Base-by-base conservation (phyloP, 345 rosid species). In the Raphanus sativus region DNA sequence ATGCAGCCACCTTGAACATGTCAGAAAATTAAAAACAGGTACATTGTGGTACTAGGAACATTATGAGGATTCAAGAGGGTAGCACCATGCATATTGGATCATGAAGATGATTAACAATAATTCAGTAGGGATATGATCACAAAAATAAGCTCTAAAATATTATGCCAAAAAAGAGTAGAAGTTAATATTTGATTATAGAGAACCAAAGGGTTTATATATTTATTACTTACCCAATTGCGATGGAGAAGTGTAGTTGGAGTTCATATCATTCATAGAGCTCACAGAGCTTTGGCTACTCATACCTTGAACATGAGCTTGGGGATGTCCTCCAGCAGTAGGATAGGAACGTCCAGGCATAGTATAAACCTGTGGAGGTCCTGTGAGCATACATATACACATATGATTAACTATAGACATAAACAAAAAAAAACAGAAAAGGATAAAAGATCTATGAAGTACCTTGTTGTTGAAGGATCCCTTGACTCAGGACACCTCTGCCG, bases 331-430 rank as follows among this genome's bases (percentile, higher is more conserved):
- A 64, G 81, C 88, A 28, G 83, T 30, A 36, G 92, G 90, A 78
- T 90, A 92, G 38, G 97, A 85, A 80, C 79, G 85, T 65, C 88
- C 87, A 6, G 89, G 59, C 96, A 92, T 91, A 21, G 98, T 87
- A 66, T 87, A 83, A 50, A 89, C 96, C 77, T 89, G 98, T 2
- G 94, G 86, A 69, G 95, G 86, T 86, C 97, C 99, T 95, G 90
- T 76, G 86, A 50, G 65, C 36, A 61, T 52, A 38, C 48, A 25
- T 65, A 21, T 42, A 67, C 69, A 48, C 5, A 29, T n/a, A n/a
- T 50, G 65, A 69, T 59, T 10, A 28, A 28, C 3, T 28, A 28
- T 28, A 28, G 75, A 60, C 17, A 26, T 13, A 54, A 24, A n/a
- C 4, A n/a, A 34, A 63, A 33, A 62, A n/a, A 65, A n/a, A n/a